phyloP scores from a whole-genome alignment of 2,329 filamentous ascomycete genomes.

The Ascochyta viciae-villosae region DNA sequence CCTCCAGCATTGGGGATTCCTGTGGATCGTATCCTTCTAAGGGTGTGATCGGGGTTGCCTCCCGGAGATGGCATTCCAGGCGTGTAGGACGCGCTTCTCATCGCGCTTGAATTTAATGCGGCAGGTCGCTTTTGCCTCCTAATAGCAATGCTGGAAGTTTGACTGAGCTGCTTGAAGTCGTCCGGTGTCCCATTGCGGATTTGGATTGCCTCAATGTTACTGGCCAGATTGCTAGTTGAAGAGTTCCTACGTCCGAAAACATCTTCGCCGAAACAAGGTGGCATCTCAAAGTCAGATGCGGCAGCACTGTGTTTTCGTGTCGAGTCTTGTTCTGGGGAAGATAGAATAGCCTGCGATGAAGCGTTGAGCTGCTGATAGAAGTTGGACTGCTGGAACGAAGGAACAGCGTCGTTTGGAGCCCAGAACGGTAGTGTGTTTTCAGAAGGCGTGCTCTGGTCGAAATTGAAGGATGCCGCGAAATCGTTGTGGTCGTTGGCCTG shows the following conservation, averaged over 20 bases:
- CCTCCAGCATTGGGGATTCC: constrained; percentile 54
- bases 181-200: constrained; percentile 46
- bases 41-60: constrained; percentile 46
- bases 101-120: constrained; percentile 49
- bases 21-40: constrained; percentile 58
- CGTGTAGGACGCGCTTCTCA: constrained; percentile 53
- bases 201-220: constrained; percentile 49
- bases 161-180: constrained; percentile 47
- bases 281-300: constrained; percentile 42
- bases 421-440: constrained; percentile 43
- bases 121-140: constrained; percentile 51
- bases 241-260: constrained; percentile 46
- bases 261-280: constrained; percentile 42
- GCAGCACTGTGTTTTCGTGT: constrained; percentile 39
- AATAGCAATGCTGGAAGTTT: constrained; percentile 52
- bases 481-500: constrained; percentile 37
- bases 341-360: constrained; percentile 46
- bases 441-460: constrained; percentile 40
- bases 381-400: constrained; percentile 34
- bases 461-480: constrained; percentile 39
- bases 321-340: constrained; percentile 42
- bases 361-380: constrained; percentile 48
- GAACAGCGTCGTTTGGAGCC: constrained; percentile 29
- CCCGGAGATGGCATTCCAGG: constrained; percentile 51
- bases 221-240: constrained; percentile 49